Conservation (phyloP, 108 stramenopile genomes). For the Stephanodiscus minutulus region DNA sequence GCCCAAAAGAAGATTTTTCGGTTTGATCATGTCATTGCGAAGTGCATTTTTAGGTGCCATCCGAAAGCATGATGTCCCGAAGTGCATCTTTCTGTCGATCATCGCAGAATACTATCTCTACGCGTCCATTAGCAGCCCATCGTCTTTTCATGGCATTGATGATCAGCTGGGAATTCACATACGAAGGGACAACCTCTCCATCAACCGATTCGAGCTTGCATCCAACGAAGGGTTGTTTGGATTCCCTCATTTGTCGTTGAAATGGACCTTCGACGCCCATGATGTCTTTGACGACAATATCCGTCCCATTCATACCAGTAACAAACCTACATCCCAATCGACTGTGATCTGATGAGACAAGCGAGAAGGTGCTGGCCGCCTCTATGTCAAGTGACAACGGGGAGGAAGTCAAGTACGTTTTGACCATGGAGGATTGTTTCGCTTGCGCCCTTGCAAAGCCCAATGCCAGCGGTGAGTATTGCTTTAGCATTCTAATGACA, state of each 20-base stretch:
- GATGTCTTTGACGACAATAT: constrained; percentile 70
- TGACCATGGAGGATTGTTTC: constrained; percentile 34
- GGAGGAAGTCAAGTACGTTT: constrained; percentile 39
- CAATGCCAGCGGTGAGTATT: constrained; percentile 75
- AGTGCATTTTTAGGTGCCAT: not conserved
- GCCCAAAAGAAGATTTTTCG: not conserved
- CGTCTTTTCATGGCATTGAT: constrained; percentile 72
- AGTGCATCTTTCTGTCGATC: constrained; percentile 42
- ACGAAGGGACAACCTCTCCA: constrained; percentile 80
- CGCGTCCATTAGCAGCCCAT: constrained; percentile 64
- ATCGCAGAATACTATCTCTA: constrained; percentile 77
- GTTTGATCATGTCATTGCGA: not conserved
- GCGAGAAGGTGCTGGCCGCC: constrained; percentile 65
- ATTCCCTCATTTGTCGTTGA: constrained; percentile 51
- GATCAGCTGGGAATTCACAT: constrained; percentile 71
- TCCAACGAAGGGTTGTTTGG: constrained; percentile 37
- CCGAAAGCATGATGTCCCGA: constrained; percentile 7
- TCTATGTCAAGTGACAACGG: constrained; percentile 53
- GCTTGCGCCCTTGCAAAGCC: constrained; percentile 81
- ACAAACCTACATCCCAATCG: constrained; percentile 74
- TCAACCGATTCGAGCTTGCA: constrained; percentile 71
- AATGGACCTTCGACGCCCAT: constrained; percentile 69
- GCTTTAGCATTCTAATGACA: constrained; percentile 60
- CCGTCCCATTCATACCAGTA: constrained; percentile 41
- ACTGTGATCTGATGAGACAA: constrained; percentile 53